phyloP scores from a whole-genome alignment of 345 rosid species.

The Gossypioides kirkii region DNA sequence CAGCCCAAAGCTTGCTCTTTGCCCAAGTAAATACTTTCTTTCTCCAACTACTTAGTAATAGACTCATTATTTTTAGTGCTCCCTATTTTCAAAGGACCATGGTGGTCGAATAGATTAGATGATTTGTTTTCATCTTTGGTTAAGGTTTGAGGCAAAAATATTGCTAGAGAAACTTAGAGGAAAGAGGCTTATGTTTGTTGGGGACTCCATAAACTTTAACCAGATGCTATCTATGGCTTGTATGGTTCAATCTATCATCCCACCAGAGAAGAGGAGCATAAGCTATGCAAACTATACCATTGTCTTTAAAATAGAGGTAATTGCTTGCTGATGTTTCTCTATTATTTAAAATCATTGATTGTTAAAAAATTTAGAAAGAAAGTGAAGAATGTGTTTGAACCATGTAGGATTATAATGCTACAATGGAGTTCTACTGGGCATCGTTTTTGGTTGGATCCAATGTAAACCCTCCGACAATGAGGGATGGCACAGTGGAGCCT shows the following conservation, averaged over 20 bases:
- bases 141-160: constrained; percentile 47
- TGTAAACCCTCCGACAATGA: constrained; percentile 45
- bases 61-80: too few relatives aligned
- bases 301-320: constrained; percentile 41
- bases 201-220: constrained; percentile 59
- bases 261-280: constrained; percentile 34
- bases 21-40: constrained; percentile 45
- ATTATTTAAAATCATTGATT: constrained; percentile 7
- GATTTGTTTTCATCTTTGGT: not conserved
- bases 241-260: constrained; percentile 45
- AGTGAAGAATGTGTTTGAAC: not conserved
- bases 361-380: not conserved
- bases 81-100: too few relatives aligned
- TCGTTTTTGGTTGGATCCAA: constrained; percentile 62
- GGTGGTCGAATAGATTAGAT: not conserved
- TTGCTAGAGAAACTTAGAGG: constrained; percentile 52
- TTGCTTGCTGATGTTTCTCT: not conserved
- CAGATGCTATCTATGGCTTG: constrained; percentile 75
- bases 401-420: constrained; percentile 51
- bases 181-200: constrained; percentile 62
- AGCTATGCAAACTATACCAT: constrained; percentile 30
- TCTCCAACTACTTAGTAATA: not conserved
- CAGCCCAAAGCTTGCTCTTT: constrained; percentile 81
- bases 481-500: constrained; percentile 42
- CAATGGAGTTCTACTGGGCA: constrained; percentile 62